phyloP scores from a whole-genome alignment of 2,329 filamentous ascomycete species.

The Shiraia bambusicola region DNA sequence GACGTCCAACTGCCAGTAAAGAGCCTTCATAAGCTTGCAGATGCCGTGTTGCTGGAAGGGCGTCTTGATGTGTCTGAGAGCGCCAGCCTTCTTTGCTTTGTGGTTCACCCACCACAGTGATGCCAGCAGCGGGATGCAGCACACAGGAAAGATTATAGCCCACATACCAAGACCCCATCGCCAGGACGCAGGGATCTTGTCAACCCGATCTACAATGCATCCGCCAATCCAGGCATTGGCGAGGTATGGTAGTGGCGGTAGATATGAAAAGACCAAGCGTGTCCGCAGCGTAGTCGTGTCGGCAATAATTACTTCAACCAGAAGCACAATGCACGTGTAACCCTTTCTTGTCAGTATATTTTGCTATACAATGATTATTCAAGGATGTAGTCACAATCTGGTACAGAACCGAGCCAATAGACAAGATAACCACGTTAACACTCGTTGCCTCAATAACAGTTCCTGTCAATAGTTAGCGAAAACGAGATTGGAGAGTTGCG shows the following conservation, averaged over 20 bases:
- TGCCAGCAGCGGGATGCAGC: constrained; percentile 56
- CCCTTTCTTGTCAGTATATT: constrained; percentile 22
- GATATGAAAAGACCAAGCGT: constrained; percentile 64
- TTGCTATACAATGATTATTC: too few relatives aligned
- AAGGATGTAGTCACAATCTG: constrained; percentile 43
- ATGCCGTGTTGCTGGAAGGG: constrained; percentile 48
- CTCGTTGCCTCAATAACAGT: constrained; percentile 59
- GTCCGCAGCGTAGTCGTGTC: constrained; percentile 64
- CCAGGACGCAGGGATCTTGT: constrained; percentile 54
- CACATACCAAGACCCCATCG: constrained; percentile 65
- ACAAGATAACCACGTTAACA: constrained; percentile 54
- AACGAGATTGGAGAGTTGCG: background rate
- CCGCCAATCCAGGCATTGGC: constrained; percentile 66
- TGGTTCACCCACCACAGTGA: constrained; percentile 54
- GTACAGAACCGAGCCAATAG: constrained; percentile 46
- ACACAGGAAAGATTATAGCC: constrained; percentile 58
- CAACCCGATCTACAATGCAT: constrained; percentile 55
- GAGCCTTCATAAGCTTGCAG: constrained; percentile 41
- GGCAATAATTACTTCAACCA: constrained; percentile 65
- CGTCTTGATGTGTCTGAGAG: constrained; percentile 49
- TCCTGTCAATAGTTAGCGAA: constrained; percentile 15
- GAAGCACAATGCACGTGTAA: constrained; percentile 62
- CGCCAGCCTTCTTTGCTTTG: constrained; percentile 55
- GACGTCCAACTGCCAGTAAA: constrained; percentile 60
- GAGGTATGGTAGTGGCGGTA: constrained; percentile 10